These are phyloP conservation scores for Collybia nuda DNA, from an alignment of 768 basidiomycete genomes.

Conservation along the genomic window DNA sequence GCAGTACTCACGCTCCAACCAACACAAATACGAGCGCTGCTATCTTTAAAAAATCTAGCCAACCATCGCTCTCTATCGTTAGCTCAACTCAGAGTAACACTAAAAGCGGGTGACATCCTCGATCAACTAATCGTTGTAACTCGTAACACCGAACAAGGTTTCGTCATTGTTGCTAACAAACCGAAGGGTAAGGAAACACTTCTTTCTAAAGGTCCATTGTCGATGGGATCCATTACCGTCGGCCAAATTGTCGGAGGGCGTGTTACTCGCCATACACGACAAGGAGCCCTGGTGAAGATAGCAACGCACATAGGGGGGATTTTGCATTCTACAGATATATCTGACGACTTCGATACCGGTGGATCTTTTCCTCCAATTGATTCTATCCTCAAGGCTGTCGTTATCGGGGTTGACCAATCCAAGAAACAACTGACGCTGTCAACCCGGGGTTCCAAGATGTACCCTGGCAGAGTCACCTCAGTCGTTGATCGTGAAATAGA, in stretches of 20 bases:
- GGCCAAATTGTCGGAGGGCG: conserved; percentile 82
- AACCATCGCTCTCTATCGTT: conserved; percentile 70
- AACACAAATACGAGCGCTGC: conserved; percentile 68
- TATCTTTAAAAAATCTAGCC: conserved; percentile 88
- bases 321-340: conserved; percentile 78
- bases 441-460: conserved; percentile 70
- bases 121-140: conserved; percentile 86
- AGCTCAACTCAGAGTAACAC: conserved; percentile 57
- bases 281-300: conserved; percentile 79
- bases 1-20: conserved; percentile 72
- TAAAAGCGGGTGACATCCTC: conserved; percentile 71
- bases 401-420: conserved; percentile 66
- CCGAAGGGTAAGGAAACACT: conserved; percentile 55
- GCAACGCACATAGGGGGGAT: conserved; percentile 69
- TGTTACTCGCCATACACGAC: conserved; percentile 70
- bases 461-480: conserved; percentile 44
- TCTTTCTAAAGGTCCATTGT: conserved; percentile 49
- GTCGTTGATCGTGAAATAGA: conserved; percentile 71
- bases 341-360: conserved; percentile 73
- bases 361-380: conserved; percentile 59
- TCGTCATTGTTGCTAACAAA: conserved; percentile 81
- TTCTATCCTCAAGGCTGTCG: conserved; percentile 66
- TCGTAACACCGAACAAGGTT: conserved; percentile 79
- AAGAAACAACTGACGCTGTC: conserved; percentile 78
- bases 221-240: conserved; percentile 62